A percentile compares a stretch with the other conserved stretches of the same genome.
Evolutionary conservation across 2,329 filamentous ascomycete species (phyloP).

Genomic region (Chrysoporthe cubensis): DNA sequence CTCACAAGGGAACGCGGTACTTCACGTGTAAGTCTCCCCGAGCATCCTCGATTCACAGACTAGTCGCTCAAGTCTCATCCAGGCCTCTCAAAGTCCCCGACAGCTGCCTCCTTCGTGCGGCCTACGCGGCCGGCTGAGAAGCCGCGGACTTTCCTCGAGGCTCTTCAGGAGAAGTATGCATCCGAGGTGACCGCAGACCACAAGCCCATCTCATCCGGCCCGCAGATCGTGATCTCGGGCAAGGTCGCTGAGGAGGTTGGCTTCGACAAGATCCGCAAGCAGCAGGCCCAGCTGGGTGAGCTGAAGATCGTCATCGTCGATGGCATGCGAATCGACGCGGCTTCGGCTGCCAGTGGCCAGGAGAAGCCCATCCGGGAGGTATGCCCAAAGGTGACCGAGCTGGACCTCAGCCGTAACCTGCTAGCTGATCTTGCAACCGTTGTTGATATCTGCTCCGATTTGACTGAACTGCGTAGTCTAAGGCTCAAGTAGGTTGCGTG

Average conservation of each 20-base stretch:
- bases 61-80: constrained; percentile 11
- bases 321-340: constrained; percentile 63
- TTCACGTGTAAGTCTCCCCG: constrained; percentile 72
- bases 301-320: constrained; percentile 84
- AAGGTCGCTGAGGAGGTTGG: constrained; percentile 94
- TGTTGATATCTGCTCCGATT: constrained; percentile 69
- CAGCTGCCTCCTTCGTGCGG: constrained; percentile 84
- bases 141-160: constrained; percentile 75
- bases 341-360: constrained; percentile 38
- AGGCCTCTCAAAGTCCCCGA: constrained; percentile 67
- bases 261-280: constrained; percentile 86
- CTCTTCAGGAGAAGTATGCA: constrained; percentile 83
- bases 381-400: constrained; percentile 72
- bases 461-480: constrained; percentile 68
- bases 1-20: constrained; percentile 77
- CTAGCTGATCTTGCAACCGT: constrained; percentile 71
- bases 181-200: constrained; percentile 50
- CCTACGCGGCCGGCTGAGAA: constrained; percentile 72
- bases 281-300: constrained; percentile 78
- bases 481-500: constrained; percentile 67
- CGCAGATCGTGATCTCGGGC: constrained; percentile 69
- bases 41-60: constrained; percentile 8
- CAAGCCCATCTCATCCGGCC: constrained; percentile 38
- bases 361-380: constrained; percentile 49
- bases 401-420: constrained; percentile 86